phyloP scores from a whole-genome alignment of 106 monocot genomes.

The Dendrobium catenatum region DNA sequence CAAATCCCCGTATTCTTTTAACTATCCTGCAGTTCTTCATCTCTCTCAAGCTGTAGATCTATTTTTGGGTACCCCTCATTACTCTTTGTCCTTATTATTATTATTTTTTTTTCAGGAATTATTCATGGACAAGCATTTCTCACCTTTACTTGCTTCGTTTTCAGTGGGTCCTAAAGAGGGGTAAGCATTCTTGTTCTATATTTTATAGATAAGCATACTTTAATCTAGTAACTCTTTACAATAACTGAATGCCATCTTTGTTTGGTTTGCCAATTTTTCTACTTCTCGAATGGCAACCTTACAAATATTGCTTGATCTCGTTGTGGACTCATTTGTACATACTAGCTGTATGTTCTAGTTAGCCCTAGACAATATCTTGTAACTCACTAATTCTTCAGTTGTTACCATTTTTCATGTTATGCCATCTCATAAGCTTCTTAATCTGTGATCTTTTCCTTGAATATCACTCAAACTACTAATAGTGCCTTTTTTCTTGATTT shows the following conservation, averaged over 20 bases:
- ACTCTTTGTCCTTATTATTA: neutral
- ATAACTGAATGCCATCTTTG: neutral
- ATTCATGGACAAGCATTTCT: constrained; percentile 47
- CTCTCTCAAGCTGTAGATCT: neutral
- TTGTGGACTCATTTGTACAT: no score
- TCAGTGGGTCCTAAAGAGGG: constrained; percentile 26
- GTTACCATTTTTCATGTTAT: neutral
- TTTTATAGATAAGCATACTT: neutral
- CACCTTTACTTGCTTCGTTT: constrained; percentile 28
- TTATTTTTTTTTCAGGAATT: constrained; percentile 36
- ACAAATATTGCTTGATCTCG: no score
- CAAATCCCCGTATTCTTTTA: no score
- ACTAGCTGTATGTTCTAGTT: no score
- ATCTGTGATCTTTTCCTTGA: neutral
- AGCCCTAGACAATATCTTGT: no score
- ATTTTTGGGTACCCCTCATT: neutral
- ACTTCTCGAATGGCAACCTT: neutral
- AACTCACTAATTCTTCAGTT: no score
- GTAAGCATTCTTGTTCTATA: constrained; percentile 29
- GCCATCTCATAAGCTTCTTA: neutral
- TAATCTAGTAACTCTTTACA: neutral
- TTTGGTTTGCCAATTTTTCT: neutral
- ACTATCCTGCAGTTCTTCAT: no score
- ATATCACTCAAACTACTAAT: no score
- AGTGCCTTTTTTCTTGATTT: neutral